Percentiles rank a stretch among this genome's conserved stretches.
Evolutionary conservation across 495 filamentous ascomycete species (phyloP).

Genomic region (Daldinia grandis): DNA sequence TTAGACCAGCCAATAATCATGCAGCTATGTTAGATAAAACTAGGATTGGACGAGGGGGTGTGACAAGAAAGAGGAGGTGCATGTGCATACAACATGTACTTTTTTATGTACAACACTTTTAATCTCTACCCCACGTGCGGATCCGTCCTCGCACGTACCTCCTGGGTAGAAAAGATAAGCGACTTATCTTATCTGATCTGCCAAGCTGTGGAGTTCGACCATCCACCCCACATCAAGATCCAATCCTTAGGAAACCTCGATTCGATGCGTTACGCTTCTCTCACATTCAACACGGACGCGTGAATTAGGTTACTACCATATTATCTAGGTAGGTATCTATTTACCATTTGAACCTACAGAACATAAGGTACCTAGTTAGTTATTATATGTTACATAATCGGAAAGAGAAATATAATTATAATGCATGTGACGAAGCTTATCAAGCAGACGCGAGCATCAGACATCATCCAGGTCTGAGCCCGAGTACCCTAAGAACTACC

Average conservation of each 20-base stretch:
- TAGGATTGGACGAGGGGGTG: neutral
- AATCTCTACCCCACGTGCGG: neutral
- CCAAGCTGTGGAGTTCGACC: neutral
- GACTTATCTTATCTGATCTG: constrained; percentile 1
- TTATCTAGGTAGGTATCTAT: too few relatives aligned
- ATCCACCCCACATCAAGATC: neutral
- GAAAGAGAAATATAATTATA: neutral
- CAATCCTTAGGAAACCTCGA: neutral
- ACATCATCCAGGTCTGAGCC: neutral
- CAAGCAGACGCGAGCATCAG: neutral
- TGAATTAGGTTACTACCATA: neutral
- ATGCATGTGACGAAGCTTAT: neutral
- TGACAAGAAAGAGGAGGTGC: neutral
- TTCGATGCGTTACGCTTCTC: neutral
- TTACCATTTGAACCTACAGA: neutral
- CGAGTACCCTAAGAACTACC: neutral
- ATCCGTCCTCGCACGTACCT: neutral
- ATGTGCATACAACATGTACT: neutral
- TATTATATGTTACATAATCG: neutral
- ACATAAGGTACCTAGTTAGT: neutral
- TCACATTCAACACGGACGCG: neutral
- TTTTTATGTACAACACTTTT: neutral
- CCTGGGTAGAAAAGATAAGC: neutral
- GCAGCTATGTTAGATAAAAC: neutral
- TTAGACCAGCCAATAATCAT: constrained; percentile 3